Evolutionary conservation across 768 basidiomycete genomes (phyloP), one percentile per base, ranked within the genome.

Genomic region (Lactarius indigo): DNA sequence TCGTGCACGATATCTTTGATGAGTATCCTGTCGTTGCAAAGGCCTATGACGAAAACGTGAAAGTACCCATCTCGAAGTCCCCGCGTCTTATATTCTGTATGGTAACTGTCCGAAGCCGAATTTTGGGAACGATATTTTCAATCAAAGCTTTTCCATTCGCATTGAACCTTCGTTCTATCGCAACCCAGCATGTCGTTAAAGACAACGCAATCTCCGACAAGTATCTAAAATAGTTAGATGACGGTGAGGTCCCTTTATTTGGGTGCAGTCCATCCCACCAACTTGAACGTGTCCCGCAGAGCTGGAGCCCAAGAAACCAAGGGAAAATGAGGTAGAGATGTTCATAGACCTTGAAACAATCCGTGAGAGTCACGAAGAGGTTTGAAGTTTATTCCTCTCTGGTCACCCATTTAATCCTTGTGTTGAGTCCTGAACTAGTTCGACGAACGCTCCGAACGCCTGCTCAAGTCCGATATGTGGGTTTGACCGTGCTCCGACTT

Each of bases 171-270:
- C n/a, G n/a, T n/a, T n/a, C n/a, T n/a, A n/a, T n/a, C n/a, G n/a
- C n/a, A n/a, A n/a, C n/a, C n/a, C n/a, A n/a, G n/a, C n/a, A n/a
- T n/a, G n/a, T n/a, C n/a, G n/a, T n/a, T n/a, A n/a, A n/a, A n/a
- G 96, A 91, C 59, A 97, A 99, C 74, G 84, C 90, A 0, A 95
- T 98, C 63, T 93, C 98, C 71, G 96, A 98, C 81, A 87, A 89
- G 72, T 99, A 98, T 76, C 79, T 99, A n/a, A 94, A 96, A 76
- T 90, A 88, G 73, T 93, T 94, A 41, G 97, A 99, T 72, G 94
- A 98, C 75, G 94, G 94, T 94, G 72, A 42, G 85, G 75, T 30
- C 56, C 59, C 15, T 31, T 7, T 33, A 31, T 20, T n/a, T 30
- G 18, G 5, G 33, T 9, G 35, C n/a, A 9, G 13, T 15, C n/a